Conservation (phyloP, 305 asterid genomes). For the Fraxinus dipetala region DNA sequence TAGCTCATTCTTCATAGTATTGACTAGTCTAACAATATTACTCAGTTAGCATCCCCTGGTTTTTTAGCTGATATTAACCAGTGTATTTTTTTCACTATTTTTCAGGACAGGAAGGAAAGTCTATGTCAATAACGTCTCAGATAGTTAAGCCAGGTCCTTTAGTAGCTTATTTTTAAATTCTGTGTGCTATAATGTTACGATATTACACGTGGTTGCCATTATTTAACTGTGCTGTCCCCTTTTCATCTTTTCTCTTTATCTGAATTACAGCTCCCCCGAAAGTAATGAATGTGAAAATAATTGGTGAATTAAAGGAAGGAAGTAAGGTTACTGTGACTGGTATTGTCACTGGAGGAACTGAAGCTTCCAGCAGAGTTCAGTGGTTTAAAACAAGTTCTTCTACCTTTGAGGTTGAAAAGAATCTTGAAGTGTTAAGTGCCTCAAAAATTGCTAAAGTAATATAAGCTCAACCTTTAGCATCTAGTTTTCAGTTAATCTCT, state of each 20-base stretch:
- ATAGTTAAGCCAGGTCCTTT: slow-evolving; percentile 68
- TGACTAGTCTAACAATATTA: slow-evolving; percentile 12
- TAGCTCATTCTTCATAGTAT: slow-evolving; percentile 27
- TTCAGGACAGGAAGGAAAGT: slow-evolving; percentile 93
- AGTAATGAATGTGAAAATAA: slow-evolving; percentile 75
- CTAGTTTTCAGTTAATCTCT: slow-evolving; percentile 14
- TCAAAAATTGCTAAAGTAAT: slow-evolving; percentile 91
- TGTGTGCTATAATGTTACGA: neutral
- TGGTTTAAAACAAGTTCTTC: slow-evolving; percentile 86
- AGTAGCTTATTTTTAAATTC: neutral
- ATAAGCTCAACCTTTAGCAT: slow-evolving; percentile 10
- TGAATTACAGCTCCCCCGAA: slow-evolving; percentile 83
- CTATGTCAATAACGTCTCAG: slow-evolving; percentile 65
- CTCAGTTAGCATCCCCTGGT: slow-evolving; percentile 17
- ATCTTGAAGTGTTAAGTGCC: slow-evolving; percentile 72
- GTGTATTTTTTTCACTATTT: slow-evolving; percentile 18
- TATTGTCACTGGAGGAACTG: slow-evolving; percentile 96
- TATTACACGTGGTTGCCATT: slow-evolving; percentile 14
- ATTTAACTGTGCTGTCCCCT: slow-evolving; percentile 15
- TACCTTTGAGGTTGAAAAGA: slow-evolving; percentile 68
- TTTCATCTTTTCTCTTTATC: slow-evolving; percentile 4
- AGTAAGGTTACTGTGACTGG: slow-evolving; percentile 90
- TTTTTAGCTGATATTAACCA: slow-evolving; percentile 9
- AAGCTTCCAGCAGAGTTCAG: slow-evolving; percentile 98
- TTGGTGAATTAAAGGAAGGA: slow-evolving; percentile 96